A percentile compares a stretch with the other conserved stretches of the same genome.
These are phyloP conservation scores for Fulvia fulva DNA, from an alignment of 2,329 filamentous ascomycete genomes.

Conservation along the genomic window DNA sequence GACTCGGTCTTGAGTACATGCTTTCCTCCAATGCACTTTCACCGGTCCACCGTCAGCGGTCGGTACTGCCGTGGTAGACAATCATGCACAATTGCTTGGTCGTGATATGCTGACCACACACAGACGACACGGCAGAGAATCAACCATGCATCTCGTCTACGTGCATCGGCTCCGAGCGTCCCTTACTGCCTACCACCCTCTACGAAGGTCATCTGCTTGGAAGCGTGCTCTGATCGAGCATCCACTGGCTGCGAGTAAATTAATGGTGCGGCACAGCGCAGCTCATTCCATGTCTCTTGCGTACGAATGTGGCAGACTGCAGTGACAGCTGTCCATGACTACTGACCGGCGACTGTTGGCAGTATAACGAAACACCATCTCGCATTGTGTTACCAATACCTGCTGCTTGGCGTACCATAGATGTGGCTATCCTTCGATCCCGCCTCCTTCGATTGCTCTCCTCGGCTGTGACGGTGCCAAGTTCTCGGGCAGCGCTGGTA, in stretches of 20 bases:
- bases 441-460: not conserved
- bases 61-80: not conserved
- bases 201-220: not conserved
- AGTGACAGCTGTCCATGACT: not conserved
- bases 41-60: not conserved
- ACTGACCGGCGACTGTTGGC: not conserved
- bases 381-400: not conserved
- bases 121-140: not conserved
- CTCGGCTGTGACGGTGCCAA: too few relatives aligned
- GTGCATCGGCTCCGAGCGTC: constrained; percentile 1
- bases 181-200: not conserved
- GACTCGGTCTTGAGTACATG: not conserved
- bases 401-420: not conserved
- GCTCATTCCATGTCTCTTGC: not conserved
- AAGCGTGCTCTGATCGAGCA: not conserved
- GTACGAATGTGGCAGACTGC: not conserved
- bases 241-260: not conserved
- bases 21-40: not conserved
- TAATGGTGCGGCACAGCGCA: not conserved
- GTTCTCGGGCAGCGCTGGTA: too few relatives aligned
- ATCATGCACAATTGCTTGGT: not conserved
- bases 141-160: constrained; percentile 3
- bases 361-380: not conserved
- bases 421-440: not conserved
- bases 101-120: not conserved